Evolutionary conservation across 2,329 filamentous ascomycete species (phyloP).

Genomic region (Ascosphaera apis): DNA sequence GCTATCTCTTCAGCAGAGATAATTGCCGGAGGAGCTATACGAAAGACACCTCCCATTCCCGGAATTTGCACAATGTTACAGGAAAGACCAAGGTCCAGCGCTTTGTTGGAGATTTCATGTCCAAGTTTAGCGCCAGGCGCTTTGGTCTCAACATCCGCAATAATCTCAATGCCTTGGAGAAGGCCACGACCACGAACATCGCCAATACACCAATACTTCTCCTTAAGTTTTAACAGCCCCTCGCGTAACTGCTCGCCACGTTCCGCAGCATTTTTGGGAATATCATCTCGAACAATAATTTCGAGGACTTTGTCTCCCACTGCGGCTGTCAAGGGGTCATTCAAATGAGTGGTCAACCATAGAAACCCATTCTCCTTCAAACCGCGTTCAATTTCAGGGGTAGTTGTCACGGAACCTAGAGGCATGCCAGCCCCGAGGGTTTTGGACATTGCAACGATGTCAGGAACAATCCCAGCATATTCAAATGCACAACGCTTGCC

Average conservation of each 20-base stretch:
- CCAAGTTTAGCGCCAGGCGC: slow-evolving; percentile 25
- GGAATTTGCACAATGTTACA: slow-evolving; percentile 32
- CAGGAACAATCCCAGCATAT: slow-evolving; percentile 26
- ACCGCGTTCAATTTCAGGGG: slow-evolving; percentile 26
- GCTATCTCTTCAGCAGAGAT: slow-evolving; percentile 28
- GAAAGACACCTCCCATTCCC: slow-evolving; percentile 33
- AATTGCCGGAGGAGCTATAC: slow-evolving; percentile 37
- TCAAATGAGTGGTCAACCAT: slow-evolving; percentile 37
- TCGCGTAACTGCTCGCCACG: slow-evolving; percentile 25
- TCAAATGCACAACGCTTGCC: slow-evolving; percentile 37
- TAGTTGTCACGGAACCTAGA: slow-evolving; percentile 33
- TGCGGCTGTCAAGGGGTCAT: slow-evolving; percentile 36
- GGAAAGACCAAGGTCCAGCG: slow-evolving; percentile 31
- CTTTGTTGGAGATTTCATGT: slow-evolving; percentile 23
- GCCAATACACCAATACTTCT: slow-evolving; percentile 36
- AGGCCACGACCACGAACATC: slow-evolving; percentile 37
- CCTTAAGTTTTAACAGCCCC: slow-evolving; percentile 24
- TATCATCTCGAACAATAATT: slow-evolving; percentile 32
- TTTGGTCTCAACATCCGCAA: slow-evolving; percentile 27
- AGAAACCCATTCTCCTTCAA: slow-evolving; percentile 28
- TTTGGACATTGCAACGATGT: slow-evolving; percentile 39
- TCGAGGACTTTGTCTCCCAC: slow-evolving; percentile 40
- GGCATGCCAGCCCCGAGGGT: slow-evolving; percentile 38
- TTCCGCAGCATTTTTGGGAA: slow-evolving; percentile 24
- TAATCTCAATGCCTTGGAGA: slow-evolving; percentile 36